Conservation (phyloP, 495 filamentous ascomycete genomes). For the Aspergillus mulundensis region DNA sequence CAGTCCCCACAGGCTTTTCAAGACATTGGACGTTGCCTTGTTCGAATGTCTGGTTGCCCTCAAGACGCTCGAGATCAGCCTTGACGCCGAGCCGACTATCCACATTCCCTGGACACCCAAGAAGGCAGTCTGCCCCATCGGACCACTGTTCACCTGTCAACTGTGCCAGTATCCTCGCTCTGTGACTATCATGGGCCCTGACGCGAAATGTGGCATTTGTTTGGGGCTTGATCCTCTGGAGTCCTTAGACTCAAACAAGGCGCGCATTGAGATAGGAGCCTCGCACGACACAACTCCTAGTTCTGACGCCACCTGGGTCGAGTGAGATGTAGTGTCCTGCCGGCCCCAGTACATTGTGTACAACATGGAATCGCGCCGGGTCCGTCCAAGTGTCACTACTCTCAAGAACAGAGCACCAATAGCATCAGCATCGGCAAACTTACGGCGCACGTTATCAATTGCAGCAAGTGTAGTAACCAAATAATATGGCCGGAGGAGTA, state of each 20-base stretch:
- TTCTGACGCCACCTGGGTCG: conserved; percentile 34
- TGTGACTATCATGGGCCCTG: conserved; percentile 39
- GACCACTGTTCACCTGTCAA: conserved; percentile 36
- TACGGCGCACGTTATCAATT: conserved; percentile 27
- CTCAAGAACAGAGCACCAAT: conserved; percentile 18
- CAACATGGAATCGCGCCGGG: conserved; percentile 27
- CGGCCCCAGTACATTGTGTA: conserved; percentile 47
- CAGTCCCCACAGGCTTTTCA: conserved; percentile 23
- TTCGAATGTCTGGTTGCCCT: conserved; percentile 43
- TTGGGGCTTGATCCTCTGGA: conserved; percentile 6
- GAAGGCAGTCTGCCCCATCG: conserved; percentile 31
- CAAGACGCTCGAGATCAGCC: conserved; percentile 43
- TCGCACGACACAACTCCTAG: conserved; percentile 23
- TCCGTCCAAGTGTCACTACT: conserved; percentile 46
- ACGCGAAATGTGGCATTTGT: conserved; percentile 38
- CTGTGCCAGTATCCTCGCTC: conserved; percentile 40
- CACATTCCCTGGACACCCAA: conserved; percentile 38
- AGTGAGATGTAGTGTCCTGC: conserved; percentile 35
- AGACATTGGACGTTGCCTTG: conserved; percentile 26
- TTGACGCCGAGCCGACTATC: conserved; percentile 32
- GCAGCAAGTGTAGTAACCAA: conserved; percentile 34
- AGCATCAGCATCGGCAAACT: too few species aligned
- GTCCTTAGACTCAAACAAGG: conserved; percentile 12
- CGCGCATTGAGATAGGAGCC: conserved; percentile 16
- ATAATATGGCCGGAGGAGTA: conserved; percentile 41